A percentile compares a stretch with the other conserved stretches of the same genome.
Conservation (phyloP, 2,329 filamentous ascomycete genomes). For the Verticillium klebahnii region DNA sequence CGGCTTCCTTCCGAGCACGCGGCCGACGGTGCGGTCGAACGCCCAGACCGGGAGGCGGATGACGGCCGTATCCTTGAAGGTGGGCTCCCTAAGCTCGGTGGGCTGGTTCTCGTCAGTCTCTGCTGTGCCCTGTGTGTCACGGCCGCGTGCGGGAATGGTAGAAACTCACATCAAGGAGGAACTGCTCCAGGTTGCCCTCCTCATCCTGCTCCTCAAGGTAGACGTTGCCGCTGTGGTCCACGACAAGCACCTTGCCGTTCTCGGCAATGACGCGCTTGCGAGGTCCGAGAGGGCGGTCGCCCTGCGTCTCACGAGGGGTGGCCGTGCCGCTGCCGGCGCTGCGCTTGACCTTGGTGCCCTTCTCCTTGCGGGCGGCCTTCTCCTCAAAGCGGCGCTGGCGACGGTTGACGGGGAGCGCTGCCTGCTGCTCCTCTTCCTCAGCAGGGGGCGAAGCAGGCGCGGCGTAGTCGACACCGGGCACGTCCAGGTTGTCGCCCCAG, state of each 20-base stretch:
- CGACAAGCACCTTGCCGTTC: conserved; percentile 92
- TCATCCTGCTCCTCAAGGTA: conserved; percentile 91
- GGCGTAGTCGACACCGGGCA: conserved; percentile 60
- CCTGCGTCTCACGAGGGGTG: conserved; percentile 44
- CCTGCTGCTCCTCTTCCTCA: conserved; percentile 42
- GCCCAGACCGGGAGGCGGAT: conserved; percentile 72
- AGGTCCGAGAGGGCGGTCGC: conserved; percentile 62
- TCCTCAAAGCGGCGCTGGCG: conserved; percentile 86
- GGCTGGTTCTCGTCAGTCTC: conserved; percentile 41
- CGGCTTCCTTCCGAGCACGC: conserved; percentile 34
- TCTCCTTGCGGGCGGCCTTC: conserved; percentile 71
- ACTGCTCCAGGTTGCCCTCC: conserved; percentile 78
- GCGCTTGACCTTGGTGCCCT: conserved; percentile 40
- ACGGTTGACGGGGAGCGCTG: conserved; percentile 65
- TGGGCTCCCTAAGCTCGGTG: conserved; percentile 73
- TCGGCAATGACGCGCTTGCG: conserved; percentile 87
- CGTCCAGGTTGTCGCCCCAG: conserved; percentile 77
- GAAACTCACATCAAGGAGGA: conserved; percentile 75
- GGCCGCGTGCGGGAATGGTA: not conserved
- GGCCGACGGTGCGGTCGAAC: conserved; percentile 54
- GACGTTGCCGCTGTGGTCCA: conserved; percentile 87
- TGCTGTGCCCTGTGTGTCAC: not conserved
- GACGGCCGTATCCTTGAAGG: conserved; percentile 76
- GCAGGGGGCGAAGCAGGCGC: conserved; percentile 34
- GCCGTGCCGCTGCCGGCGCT: conserved; percentile 17